Conservation (phyloP, 192 early-diverging fungal genomes). For the Linnemannia hyalina region DNA sequence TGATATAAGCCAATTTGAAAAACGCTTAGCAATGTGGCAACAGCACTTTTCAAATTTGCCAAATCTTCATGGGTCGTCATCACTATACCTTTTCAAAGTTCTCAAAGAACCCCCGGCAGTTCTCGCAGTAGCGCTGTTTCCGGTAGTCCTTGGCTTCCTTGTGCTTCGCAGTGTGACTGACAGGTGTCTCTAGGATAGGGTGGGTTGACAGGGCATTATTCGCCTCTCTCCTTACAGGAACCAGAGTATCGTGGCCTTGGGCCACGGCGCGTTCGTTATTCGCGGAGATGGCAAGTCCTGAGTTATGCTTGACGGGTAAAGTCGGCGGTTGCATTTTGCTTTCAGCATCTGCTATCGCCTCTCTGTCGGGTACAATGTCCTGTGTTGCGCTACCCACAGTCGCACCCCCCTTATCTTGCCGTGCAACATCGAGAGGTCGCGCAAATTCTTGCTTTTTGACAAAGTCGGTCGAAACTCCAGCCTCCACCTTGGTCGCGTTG, state of each 20-base stretch:
- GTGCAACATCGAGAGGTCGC: conserved; percentile 12
- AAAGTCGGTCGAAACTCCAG: not conserved
- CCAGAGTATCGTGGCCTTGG: not conserved
- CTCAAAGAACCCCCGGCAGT: conserved; percentile 17
- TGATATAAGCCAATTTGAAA: not conserved
- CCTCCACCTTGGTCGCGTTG: conserved; percentile 21
- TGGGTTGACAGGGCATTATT: not conserved
- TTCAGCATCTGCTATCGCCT: not conserved
- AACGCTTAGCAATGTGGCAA: not conserved
- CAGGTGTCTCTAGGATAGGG: not conserved
- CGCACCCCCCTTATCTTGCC: not conserved
- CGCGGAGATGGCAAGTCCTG: not conserved
- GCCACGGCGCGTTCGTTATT: not conserved
- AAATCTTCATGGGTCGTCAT: not conserved
- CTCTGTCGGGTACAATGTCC: not conserved
- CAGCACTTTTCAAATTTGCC: not conserved
- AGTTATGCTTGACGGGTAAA: not conserved
- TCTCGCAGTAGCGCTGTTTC: conserved; percentile 43
- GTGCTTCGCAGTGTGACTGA: not conserved
- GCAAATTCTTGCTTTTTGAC: conserved; percentile 23
- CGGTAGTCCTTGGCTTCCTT: conserved; percentile 3
- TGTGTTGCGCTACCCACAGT: not conserved
- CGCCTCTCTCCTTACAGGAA: not conserved
- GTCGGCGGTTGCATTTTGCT: conserved; percentile 3
- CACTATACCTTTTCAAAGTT: conserved; percentile 28